A percentile compares a stretch with the other conserved stretches of the same genome.
Conservation (phyloP, 768 basidiomycete species). For the Solioccasus polychromus region DNA sequence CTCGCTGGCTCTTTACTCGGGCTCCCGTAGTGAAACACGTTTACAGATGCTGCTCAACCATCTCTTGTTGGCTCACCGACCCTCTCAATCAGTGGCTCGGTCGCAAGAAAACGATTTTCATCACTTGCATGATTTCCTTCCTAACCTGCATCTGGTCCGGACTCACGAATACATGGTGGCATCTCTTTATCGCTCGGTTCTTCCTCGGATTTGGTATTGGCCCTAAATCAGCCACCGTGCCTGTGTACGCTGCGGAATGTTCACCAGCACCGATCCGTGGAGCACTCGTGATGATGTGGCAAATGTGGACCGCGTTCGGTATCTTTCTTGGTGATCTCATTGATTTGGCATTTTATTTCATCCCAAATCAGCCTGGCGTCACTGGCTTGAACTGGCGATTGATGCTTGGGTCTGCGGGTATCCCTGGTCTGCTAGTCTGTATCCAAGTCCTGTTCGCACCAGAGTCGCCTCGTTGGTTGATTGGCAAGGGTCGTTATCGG, state of each 20-base stretch:
- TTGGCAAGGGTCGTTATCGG: conserved; percentile 70
- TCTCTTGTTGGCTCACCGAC: conserved; percentile 65
- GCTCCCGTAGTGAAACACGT: not conserved
- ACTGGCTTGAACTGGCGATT: conserved; percentile 78
- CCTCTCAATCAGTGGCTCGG: conserved; percentile 66
- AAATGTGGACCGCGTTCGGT: conserved; percentile 88
- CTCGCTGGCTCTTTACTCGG: not conserved
- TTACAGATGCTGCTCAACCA: conserved; percentile 46
- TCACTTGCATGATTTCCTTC: conserved; percentile 57
- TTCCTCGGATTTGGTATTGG: conserved; percentile 46
- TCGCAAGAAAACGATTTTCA: conserved; percentile 59
- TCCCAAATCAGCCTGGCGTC: conserved; percentile 45
- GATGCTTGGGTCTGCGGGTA: conserved; percentile 70
- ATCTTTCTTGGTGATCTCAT: conserved; percentile 71
- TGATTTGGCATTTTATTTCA: conserved; percentile 59
- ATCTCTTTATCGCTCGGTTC: conserved; percentile 54
- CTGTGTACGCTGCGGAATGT: conserved; percentile 72
- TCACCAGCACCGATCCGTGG: conserved; percentile 81
- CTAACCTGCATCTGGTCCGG: conserved; percentile 54
- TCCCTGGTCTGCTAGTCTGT: conserved; percentile 46
- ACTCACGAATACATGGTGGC: conserved; percentile 54
- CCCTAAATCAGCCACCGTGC: conserved; percentile 61
- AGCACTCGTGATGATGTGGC: conserved; percentile 91
- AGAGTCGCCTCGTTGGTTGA: conserved; percentile 85
- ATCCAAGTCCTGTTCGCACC: conserved; percentile 45